Evolutionary conservation across 768 basidiomycete species (phyloP).

Genomic region (Suillus brevipes): DNA sequence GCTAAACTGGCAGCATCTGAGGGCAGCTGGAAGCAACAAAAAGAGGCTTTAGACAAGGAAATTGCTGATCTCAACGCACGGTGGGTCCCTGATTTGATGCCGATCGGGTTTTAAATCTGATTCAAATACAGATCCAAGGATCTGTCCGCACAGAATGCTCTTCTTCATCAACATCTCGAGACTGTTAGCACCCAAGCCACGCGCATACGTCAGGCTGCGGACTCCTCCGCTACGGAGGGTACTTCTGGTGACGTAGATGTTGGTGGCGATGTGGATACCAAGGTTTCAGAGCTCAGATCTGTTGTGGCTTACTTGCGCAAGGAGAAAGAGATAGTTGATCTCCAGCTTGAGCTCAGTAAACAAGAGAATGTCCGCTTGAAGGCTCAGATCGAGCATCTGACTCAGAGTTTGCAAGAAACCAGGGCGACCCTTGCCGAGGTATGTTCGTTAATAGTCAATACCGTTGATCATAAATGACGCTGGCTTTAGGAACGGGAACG

Average conservation of each 20-base stretch:
- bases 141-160: slow-evolving; percentile 69
- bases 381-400: slow-evolving; percentile 72
- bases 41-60: slow-evolving; percentile 76
- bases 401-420: slow-evolving; percentile 68
- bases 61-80: slow-evolving; percentile 67
- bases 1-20: slow-evolving; percentile 73
- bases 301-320: slow-evolving; percentile 82
- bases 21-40: slow-evolving; percentile 79
- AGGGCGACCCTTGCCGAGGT: slow-evolving; percentile 73
- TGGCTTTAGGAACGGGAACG: slow-evolving; percentile 72
- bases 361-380: slow-evolving; percentile 75
- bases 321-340: slow-evolving; percentile 90
- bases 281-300: slow-evolving; percentile 71
- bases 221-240: slow-evolving; percentile 42
- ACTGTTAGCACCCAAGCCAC: slow-evolving; percentile 80
- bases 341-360: slow-evolving; percentile 79
- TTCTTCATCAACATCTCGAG: slow-evolving; percentile 83
- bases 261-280: slow-evolving; percentile 55
- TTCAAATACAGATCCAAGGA: slow-evolving; percentile 59
- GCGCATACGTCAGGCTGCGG: slow-evolving; percentile 72
- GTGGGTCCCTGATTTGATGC: slow-evolving; percentile 37
- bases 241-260: slow-evolving; percentile 45
- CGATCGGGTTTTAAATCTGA: neutral
- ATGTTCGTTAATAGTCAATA: slow-evolving; percentile 12
- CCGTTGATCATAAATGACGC: slow-evolving; percentile 2